A percentile compares a stretch with the other conserved stretches of the same genome.
phyloP scores from a whole-genome alignment of 1,139 yeast species.

The Saccharomyces uvarum region DNA sequence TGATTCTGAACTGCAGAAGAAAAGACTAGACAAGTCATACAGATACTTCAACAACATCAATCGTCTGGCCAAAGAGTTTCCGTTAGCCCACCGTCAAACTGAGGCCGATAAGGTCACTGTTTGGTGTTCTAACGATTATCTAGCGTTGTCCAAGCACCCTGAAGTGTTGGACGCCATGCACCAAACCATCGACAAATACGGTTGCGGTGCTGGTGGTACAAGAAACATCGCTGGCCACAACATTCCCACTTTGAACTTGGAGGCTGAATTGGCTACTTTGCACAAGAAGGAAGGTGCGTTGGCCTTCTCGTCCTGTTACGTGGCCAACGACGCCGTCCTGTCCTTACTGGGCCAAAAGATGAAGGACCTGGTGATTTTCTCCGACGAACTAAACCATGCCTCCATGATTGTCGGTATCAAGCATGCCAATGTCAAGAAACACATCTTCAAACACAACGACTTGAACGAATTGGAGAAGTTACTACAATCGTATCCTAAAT shows the following conservation, averaged over 20 bases:
- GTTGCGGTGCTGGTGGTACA: constrained; percentile 99
- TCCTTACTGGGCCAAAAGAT: constrained; percentile 85
- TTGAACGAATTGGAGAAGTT: constrained; percentile 70
- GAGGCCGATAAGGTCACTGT: constrained; percentile 86
- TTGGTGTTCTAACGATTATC: constrained; percentile 96
- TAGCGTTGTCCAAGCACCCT: constrained; percentile 85
- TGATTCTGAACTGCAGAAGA: constrained; percentile 55
- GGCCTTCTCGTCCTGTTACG: constrained; percentile 91
- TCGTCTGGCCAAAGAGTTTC: constrained; percentile 88
- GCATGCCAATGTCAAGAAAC: constrained; percentile 83
- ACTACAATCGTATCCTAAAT: constrained; percentile 71
- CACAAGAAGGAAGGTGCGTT: constrained; percentile 94
- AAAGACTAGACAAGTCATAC: constrained; percentile 83
- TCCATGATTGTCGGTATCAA: constrained; percentile 95
- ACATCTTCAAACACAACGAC: constrained; percentile 86
- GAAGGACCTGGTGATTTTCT: constrained; percentile 81
- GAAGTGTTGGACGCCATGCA: constrained; percentile 72
- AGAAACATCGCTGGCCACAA: constrained; percentile 98
- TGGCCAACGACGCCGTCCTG: constrained; percentile 94
- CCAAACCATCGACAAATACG: constrained; percentile 74
- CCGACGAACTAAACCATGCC: constrained; percentile 92
- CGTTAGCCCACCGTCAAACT: constrained; percentile 73
- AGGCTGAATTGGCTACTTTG: constrained; percentile 76
- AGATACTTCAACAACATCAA: constrained; percentile 95
- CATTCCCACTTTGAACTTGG: constrained; percentile 75